These are phyloP conservation scores for Ceriops tagal DNA, from an alignment of 345 rosid species.

Conservation along the genomic window DNA sequence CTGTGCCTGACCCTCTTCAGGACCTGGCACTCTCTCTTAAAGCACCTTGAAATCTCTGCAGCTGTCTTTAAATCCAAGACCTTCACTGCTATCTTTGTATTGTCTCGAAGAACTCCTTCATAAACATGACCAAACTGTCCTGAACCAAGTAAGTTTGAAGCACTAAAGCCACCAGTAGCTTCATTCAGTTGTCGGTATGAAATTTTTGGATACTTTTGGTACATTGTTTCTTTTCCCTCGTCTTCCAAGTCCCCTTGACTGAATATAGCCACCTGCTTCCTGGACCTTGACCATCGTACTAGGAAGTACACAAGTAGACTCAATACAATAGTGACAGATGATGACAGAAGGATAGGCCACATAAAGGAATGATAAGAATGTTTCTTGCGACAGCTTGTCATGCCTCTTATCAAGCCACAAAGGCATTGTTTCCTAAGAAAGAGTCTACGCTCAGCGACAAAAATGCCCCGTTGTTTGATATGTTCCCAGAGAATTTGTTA, in stretches of 20 bases:
- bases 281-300: slow-evolving; percentile 42
- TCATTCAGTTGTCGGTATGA: slow-evolving; percentile 61
- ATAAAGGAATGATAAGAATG: slow-evolving; percentile 35
- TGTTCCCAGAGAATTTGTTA: slow-evolving; percentile 63
- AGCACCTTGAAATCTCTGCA: slow-evolving; percentile 51
- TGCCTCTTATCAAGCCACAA: slow-evolving; percentile 72
- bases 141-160: slow-evolving; percentile 72
- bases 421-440: slow-evolving; percentile 60
- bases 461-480: slow-evolving; percentile 63
- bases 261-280: slow-evolving; percentile 27
- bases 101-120: slow-evolving; percentile 70
- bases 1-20: slow-evolving; percentile 78
- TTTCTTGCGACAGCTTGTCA: slow-evolving; percentile 57
- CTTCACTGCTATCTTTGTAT: slow-evolving; percentile 75
- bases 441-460: slow-evolving; percentile 54
- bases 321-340: slow-evolving; percentile 45
- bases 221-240: slow-evolving; percentile 47
- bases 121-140: slow-evolving; percentile 85
- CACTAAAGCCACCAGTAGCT: slow-evolving; percentile 75
- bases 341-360: slow-evolving; percentile 48
- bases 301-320: slow-evolving; percentile 47
- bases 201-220: slow-evolving; percentile 56
- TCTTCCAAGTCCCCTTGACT: slow-evolving; percentile 41
- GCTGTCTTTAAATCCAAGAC: slow-evolving; percentile 56
- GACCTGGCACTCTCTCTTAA: slow-evolving; percentile 78